These are phyloP conservation scores for Lactarius deliciosus DNA, from an alignment of 768 basidiomycete genomes.

Conservation along the genomic window DNA sequence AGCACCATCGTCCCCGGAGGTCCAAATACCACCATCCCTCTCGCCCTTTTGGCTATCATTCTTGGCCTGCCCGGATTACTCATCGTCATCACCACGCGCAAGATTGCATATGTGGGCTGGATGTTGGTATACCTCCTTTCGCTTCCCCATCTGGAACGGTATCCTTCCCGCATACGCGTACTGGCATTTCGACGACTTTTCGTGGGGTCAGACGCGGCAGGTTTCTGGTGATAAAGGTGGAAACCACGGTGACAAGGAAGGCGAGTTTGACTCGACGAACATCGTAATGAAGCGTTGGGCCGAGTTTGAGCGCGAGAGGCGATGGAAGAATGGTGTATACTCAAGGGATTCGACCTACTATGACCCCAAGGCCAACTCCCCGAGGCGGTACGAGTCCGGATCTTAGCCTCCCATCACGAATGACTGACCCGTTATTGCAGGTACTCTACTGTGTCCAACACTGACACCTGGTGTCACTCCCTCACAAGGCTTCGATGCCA, in stretches of 20 bases:
- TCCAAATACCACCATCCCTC: slow-evolving; percentile 79
- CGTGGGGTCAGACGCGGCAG: slow-evolving; percentile 93
- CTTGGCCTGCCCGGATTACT: slow-evolving; percentile 94
- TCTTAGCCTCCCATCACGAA: slow-evolving; percentile 23
- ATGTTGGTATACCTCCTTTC: slow-evolving; percentile 93
- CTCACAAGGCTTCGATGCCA: slow-evolving; percentile 53
- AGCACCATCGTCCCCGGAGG: slow-evolving; percentile 80
- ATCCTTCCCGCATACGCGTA: slow-evolving; percentile 94
- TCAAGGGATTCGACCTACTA: slow-evolving; percentile 77
- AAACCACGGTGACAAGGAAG: slow-evolving; percentile 89
- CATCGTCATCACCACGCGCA: slow-evolving; percentile 94
- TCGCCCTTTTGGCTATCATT: slow-evolving; percentile 89
- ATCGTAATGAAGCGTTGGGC: slow-evolving; percentile 99
- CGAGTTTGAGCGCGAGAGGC: slow-evolving; percentile 93
- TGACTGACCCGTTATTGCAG: slow-evolving; percentile 45
- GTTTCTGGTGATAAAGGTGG: slow-evolving; percentile 53
- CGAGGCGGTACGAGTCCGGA: slow-evolving; percentile 55
- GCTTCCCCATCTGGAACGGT: slow-evolving; percentile 97
- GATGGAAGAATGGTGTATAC: slow-evolving; percentile 86
- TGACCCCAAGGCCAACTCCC: slow-evolving; percentile 47
- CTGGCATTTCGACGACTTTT: slow-evolving; percentile 99
- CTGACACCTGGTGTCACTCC: slow-evolving; percentile 65
- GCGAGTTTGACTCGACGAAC: slow-evolving; percentile 93
- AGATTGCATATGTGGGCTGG: slow-evolving; percentile 95
- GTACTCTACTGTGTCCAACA: slow-evolving; percentile 76